These are phyloP conservation scores for Aspergillus sp. DNA, from an alignment of 2,329 filamentous ascomycete species.

Conservation along the genomic window DNA sequence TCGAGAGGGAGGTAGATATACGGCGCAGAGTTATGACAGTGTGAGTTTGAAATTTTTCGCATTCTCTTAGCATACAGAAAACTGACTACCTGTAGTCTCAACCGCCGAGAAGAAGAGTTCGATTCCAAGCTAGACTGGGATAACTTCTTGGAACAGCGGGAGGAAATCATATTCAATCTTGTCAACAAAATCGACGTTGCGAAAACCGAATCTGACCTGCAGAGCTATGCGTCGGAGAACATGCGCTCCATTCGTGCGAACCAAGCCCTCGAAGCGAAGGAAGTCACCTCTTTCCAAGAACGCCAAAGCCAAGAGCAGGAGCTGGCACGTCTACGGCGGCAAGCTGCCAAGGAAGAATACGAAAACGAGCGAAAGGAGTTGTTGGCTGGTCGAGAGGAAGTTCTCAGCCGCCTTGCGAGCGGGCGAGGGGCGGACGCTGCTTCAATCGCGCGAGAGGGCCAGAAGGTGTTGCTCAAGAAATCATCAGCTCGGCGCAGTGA, in stretches of 20 bases:
- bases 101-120: conserved; percentile 88
- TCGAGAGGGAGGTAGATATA: conserved; percentile 94
- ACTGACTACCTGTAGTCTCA: conserved; percentile 62
- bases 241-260: conserved; percentile 56
- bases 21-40: conserved; percentile 69
- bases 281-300: conserved; percentile 48
- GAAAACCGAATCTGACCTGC: conserved; percentile 60
- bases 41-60: conserved; percentile 33
- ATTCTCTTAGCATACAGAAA: not conserved
- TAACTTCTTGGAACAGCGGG: conserved; percentile 90
- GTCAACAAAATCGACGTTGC: conserved; percentile 69
- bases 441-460: conserved; percentile 51
- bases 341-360: conserved; percentile 66
- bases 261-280: conserved; percentile 48
- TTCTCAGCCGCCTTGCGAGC: conserved; percentile 68
- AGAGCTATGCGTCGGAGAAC: conserved; percentile 73
- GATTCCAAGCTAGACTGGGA: conserved; percentile 81
- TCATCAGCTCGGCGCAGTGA: conserved; percentile 61
- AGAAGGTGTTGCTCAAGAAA: conserved; percentile 70
- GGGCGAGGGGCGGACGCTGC: conserved; percentile 62
- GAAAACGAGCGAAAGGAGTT: conserved; percentile 67
- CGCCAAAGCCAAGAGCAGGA: conserved; percentile 63
- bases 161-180: conserved; percentile 86
- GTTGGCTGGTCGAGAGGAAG: conserved; percentile 64
- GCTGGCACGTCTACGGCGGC: conserved; percentile 61